Evolutionary conservation across 2,329 filamentous ascomycete genomes (phyloP).

Genomic region (Diaporthe helianthi): DNA sequence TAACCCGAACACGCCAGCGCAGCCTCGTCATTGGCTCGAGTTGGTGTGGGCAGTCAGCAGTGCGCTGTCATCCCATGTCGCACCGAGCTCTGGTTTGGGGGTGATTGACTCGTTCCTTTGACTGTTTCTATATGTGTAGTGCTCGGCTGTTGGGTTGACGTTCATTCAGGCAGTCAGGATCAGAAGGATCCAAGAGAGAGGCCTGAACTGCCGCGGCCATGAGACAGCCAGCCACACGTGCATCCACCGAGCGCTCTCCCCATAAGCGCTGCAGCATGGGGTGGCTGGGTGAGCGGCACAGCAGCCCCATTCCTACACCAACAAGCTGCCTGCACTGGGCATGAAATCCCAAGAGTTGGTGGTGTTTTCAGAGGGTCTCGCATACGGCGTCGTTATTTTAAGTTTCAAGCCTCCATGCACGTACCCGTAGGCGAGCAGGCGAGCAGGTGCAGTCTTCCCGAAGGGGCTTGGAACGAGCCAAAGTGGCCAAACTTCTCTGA

Average conservation of each 20-base stretch:
- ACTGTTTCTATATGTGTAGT: neutral
- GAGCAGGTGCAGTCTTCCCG: neutral
- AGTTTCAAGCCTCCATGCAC: neutral
- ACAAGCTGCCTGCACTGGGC: neutral
- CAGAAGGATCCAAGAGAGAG: neutral
- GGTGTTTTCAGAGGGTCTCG: neutral
- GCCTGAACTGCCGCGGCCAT: conserved; percentile 13
- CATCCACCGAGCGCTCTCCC: no score
- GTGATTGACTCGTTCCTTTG: neutral
- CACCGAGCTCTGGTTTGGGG: neutral
- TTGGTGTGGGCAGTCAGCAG: neutral
- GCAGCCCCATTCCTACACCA: neutral
- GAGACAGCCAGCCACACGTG: neutral
- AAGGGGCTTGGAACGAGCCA: neutral
- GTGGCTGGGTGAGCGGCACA: neutral
- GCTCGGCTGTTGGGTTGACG: neutral
- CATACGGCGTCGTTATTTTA: neutral
- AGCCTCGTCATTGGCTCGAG: no score
- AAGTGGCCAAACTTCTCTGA: neutral
- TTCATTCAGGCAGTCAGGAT: neutral
- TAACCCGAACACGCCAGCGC: neutral
- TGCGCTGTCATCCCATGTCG: neutral
- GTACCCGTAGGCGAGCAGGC: no score
- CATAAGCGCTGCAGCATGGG: neutral
- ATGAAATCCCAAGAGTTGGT: neutral